Base-by-base conservation (phyloP, 2,329 filamentous ascomycete species). In the Parafenestella ontariensis region DNA sequence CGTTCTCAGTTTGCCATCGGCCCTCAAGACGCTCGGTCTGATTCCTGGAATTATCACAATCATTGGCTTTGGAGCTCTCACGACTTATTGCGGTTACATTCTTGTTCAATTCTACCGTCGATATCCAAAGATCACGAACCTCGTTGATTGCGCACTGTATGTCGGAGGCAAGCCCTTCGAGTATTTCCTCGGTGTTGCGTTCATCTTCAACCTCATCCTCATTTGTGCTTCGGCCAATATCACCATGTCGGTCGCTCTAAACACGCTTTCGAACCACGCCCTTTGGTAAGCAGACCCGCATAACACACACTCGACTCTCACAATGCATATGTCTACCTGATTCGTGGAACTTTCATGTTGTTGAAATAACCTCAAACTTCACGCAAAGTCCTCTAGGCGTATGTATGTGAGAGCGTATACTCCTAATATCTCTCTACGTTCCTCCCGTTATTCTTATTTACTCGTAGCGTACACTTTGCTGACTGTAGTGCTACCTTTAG, bases 231-330 rank as follows among this genome's bases (percentile, higher is more conserved):
- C 62, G 17, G 68, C 64, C 10, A 70, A 70, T 34, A 69, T 70
- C 31, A 70, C 68, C 8, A 60, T 70, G 58, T 66, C 82, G 39
- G 87, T 90, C 62, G 87, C 87, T 64, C 84, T 90, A 69, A 86
- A 86, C 64, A 85, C 82, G 47, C 77, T 90, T 36, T 85, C 86
- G 9, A 71, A 83, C 2, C 82, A 88, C 55, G 84, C 82, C 1
- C 82, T 85, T 0, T 90, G 87, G 31, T 34, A 34, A 34, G 31
- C 31, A 34, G 17, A 17, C 7, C 31, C 31, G 11, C 10, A 11
- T 4, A 11, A 31, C 11, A 31, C 3, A 11, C 11, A 11, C 24
- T 26, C 5, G 24, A 26, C 9, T 11, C 3, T 31, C 11, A 3
- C 28, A 13, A n/a, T n/a, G n/a, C n/a, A n/a, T 13, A 13, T 31